phyloP scores from a whole-genome alignment of 305 asterid genomes.

The Fraxinus platypoda region DNA sequence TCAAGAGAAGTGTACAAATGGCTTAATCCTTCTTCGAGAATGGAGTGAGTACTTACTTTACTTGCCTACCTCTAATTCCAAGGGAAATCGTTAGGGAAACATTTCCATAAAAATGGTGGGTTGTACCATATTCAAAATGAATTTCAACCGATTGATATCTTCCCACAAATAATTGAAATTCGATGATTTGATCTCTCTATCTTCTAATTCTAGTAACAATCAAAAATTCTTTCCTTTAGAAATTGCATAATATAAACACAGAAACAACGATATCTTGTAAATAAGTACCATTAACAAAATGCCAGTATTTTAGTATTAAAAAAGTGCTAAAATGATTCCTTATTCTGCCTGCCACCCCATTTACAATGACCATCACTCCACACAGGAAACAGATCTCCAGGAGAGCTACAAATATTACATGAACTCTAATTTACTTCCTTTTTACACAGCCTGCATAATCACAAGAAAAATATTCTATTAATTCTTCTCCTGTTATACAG shows the following conservation, averaged over 20 bases:
- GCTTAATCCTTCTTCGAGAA: neutral
- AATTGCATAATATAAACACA: neutral
- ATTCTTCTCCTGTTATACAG: neutral
- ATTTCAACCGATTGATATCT: neutral
- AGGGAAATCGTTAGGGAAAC: neutral
- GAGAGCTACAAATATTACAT: conserved; percentile 22
- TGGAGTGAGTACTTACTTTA: too few relatives aligned
- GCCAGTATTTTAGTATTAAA: conserved; percentile 19
- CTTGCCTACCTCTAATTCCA: neutral
- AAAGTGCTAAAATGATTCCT: conserved; percentile 18
- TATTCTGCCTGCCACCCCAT: conserved; percentile 29
- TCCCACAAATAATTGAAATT: neutral
- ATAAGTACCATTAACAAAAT: conserved; percentile 2
- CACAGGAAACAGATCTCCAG: neutral
- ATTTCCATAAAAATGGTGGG: neutral
- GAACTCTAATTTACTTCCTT: conserved; percentile 16
- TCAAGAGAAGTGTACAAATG: too few relatives aligned
- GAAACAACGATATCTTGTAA: neutral
- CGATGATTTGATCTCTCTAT: too few relatives aligned
- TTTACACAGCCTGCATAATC: conserved; percentile 26
- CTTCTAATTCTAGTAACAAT: too few relatives aligned
- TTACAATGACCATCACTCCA: conserved; percentile 32
- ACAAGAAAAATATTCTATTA: conserved; percentile 9
- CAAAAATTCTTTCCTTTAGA: neutral
- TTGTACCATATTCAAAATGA: neutral